These are phyloP conservation scores for Coniella vitis DNA, from an alignment of 2,329 filamentous ascomycete genomes.

Conservation along the genomic window DNA sequence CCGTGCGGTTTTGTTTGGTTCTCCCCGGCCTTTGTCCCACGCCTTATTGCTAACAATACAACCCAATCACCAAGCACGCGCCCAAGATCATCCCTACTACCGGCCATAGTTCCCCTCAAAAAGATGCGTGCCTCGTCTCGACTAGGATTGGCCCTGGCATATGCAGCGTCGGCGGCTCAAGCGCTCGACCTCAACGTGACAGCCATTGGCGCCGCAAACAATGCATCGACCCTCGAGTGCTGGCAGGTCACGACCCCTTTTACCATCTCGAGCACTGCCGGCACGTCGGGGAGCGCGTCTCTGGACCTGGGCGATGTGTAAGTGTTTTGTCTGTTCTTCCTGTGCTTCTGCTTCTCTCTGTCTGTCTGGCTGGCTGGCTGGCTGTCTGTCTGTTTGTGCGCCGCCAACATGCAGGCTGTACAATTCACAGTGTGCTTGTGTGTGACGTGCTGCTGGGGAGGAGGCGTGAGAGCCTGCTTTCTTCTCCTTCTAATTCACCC, in stretches of 20 bases:
- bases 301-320: constrained; percentile 24
- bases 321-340: neutral
- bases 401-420: no score
- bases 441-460: no score
- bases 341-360: neutral
- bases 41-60: no score
- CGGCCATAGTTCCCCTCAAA: neutral
- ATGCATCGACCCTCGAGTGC: constrained; percentile 35
- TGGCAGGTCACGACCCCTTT: constrained; percentile 35
- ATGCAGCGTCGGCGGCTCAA: neutral
- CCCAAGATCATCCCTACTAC: no score
- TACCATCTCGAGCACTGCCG: constrained; percentile 24
- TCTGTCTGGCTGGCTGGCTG: neutral
- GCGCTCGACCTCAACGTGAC: constrained; percentile 30
- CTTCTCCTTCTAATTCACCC: neutral
- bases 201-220: constrained; percentile 28
- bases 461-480: no score
- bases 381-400: no score
- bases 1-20: no score
- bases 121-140: neutral
- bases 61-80: no score
- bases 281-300: constrained; percentile 25
- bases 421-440: no score
- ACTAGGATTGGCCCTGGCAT: neutral
- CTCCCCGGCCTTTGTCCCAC: no score